phyloP scores from a whole-genome alignment of 83 land plant genomes.

The Diphasiastrum complanatum region DNA sequence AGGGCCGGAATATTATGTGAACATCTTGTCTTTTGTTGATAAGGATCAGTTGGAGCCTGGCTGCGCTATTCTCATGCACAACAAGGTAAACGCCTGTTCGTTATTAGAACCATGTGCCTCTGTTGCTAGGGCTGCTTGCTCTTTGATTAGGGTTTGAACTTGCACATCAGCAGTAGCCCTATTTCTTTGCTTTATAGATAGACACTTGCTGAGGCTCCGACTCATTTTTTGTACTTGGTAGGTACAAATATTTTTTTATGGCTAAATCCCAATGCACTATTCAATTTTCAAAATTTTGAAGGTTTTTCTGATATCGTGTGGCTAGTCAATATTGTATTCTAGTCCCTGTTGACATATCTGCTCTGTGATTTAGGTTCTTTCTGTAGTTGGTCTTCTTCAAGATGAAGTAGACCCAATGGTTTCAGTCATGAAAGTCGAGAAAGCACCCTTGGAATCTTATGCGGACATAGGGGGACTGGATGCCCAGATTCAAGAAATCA shows the following conservation, averaged over 20 bases:
- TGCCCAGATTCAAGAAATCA: constrained; percentile 77
- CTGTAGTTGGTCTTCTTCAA: constrained; percentile 77
- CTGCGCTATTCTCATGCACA: constrained; percentile 79
- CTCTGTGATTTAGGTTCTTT: constrained; percentile 49
- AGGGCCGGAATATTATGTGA: constrained; percentile 82
- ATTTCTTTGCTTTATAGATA: no score
- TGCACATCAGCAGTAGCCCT: constrained; percentile 7
- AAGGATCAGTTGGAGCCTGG: constrained; percentile 91
- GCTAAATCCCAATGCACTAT: no score
- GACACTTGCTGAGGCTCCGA: no score
- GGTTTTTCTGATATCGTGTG: no score
- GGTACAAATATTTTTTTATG: no score
- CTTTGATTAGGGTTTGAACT: neutral
- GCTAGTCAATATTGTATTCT: neutral
- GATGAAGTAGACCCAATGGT: constrained; percentile 97
- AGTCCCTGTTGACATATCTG: neutral
- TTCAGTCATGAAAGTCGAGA: constrained; percentile 90
- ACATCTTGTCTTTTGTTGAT: constrained; percentile 71
- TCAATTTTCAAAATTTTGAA: no score
- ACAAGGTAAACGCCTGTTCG: constrained; percentile 71
- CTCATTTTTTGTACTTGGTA: no score
- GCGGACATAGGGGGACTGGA: constrained; percentile 85
- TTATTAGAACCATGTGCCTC: neutral
- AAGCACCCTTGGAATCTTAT: constrained; percentile 81
- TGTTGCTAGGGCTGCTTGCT: neutral